Evolutionary conservation across 2,329 filamentous ascomycete species (phyloP), one percentile per base, ranked within the genome.

Genomic region (Seiridium cupressi): DNA sequence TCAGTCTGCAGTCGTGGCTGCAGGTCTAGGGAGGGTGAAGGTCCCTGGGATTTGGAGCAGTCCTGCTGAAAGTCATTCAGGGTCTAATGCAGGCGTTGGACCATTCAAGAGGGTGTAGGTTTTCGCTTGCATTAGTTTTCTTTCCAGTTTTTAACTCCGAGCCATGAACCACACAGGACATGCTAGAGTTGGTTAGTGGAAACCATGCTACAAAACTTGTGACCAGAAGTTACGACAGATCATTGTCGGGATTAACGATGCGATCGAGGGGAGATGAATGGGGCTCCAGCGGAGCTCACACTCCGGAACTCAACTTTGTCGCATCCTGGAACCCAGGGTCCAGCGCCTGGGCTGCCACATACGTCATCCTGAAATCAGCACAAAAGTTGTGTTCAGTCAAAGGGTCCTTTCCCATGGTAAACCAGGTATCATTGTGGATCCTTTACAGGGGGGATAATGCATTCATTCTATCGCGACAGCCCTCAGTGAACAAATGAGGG

Each of bases 331-430:
- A 26, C 18, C 18, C 18, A 26, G 18, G 18, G 18, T 26, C 18
- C 18, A 26, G 18, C 18, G 18, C 44, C 58, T 31, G 49, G 46
- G 58, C 58, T 31, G 51, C 46, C 53, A 44, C 53, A 18, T 60
- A 60, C 58, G 58, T 60, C 58, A 56, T 51, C 44, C 10, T 51
- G 58, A 36, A 46, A 32, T 46, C 44, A 57, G 40, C 18, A 26
- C 18, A 18, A 47, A 42, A 26, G 13, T 18, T 18, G 7, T 42
- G 38, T 42, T 42, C 7, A 13, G 13, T 42, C 38, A 42, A 13
- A 8, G 7, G 38, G 38, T 42, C 18, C 18, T 26, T 26, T 26
- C 18, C 18, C 2, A 26, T 26, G 18, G 18, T 26, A 26, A 26
- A 26, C 18, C 18, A 26, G 18, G 18, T 26, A 26, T 26, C 18